Base-by-base conservation (phyloP, 1,284 basidiomycete species). In the Trametes pubescens region DNA sequence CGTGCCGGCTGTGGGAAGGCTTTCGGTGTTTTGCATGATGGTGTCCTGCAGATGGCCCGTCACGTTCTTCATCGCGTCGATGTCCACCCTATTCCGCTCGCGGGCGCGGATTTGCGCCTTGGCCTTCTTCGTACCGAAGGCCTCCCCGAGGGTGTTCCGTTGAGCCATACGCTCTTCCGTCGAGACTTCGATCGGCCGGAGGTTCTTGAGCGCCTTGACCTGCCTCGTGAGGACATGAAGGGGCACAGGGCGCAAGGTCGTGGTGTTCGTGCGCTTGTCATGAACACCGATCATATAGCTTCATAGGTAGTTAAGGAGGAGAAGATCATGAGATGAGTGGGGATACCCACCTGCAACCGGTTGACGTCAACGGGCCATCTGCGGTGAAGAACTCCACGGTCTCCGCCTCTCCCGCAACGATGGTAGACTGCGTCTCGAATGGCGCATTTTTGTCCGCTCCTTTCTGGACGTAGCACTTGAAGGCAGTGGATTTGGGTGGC, bases 101-200 rank as follows among this genome's bases (percentile, higher is more conserved):
- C 87, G 86, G 2, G 93, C 91, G 62, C 87, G 86, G 71, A 98
- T 95, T 34, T 88, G 89, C 16, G 88, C 87, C 77, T 94, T 92
- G 43, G 94, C 93, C 75, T 97, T 98, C 79, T 94, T 93, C 14
- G 95, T 97, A 24, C 96, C 96, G 69, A 98, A 98, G 1, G 92
- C 87, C 74, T 94, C 90, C 35, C 96, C 96, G 1, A 98, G 86
- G n/a, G 86, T 82, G 64, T 88, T 93, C 32, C 91, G 85, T 38
- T 89, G 89, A 55, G 86, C 83, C 51, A 84, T 79, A 63, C 87
- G 88, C 67, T 89, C 84, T 35, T 84, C 73, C 22, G 79, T 79
- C 18, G 85, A 80, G 11, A 83, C 82, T 16, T 81, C 76, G 7
- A 82, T 78, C 4, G 86, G 77, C 56, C 87, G 80, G 51, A 93